Conservation (phyloP, 441 rosid genomes). For the Jatropha podagrica region DNA sequence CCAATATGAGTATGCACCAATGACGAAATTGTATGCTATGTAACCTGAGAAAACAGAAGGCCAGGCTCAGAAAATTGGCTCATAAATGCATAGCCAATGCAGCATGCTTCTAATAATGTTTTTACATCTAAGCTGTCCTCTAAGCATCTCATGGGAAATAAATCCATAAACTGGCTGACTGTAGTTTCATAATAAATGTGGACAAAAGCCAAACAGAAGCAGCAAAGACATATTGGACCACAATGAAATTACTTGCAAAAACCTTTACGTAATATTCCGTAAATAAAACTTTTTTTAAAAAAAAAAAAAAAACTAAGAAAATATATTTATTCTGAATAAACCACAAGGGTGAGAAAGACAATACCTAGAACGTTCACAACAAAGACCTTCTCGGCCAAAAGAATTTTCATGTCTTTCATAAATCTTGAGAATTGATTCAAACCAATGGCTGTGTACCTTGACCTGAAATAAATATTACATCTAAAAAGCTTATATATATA, state of each 20-base stretch:
- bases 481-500: slow-evolving; percentile 3
- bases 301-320: background rate
- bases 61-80: slow-evolving; percentile 1
- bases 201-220: background rate
- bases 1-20: slow-evolving; percentile 98
- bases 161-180: background rate
- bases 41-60: slow-evolving; percentile 54
- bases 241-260: background rate
- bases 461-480: slow-evolving; percentile 33
- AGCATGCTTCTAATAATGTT: background rate
- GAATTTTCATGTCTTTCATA: slow-evolving; percentile 60
- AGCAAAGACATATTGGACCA: background rate
- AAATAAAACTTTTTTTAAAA: too few species aligned
- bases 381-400: slow-evolving; percentile 66
- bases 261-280: background rate
- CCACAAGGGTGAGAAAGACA: slow-evolving; percentile 12
- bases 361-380: slow-evolving; percentile 88
- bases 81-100: background rate
- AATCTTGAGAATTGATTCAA: slow-evolving; percentile 56
- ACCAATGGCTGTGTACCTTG: slow-evolving; percentile 23
- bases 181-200: background rate
- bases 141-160: background rate
- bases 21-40: slow-evolving; percentile 79
- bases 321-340: background rate
- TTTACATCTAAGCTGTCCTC: slow-evolving; percentile 3